A percentile compares a stretch with the other conserved stretches of the same genome.
These are phyloP conservation scores for Penicillium diatomitis DNA, from an alignment of 495 filamentous ascomycete genomes.

Conservation along the genomic window DNA sequence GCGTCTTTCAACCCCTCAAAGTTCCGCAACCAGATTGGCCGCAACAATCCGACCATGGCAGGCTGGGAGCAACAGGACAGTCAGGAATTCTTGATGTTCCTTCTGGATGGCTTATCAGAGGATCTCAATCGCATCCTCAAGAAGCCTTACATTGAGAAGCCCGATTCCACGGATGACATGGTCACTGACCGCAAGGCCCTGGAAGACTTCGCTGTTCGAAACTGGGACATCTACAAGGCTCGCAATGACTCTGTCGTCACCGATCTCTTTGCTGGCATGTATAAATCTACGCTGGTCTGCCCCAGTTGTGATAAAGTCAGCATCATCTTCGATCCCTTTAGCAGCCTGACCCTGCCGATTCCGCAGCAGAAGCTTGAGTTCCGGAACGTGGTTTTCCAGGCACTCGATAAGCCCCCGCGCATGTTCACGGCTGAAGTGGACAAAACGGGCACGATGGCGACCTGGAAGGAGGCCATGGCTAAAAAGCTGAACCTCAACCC, in stretches of 20 bases:
- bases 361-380: slow-evolving; percentile 74
- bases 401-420: slow-evolving; percentile 55
- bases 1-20: slow-evolving; percentile 59
- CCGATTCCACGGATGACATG: slow-evolving; percentile 96
- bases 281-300: slow-evolving; percentile 93
- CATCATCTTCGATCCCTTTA: slow-evolving; percentile 98
- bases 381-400: slow-evolving; percentile 64
- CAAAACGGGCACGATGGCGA: slow-evolving; percentile 63
- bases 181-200: slow-evolving; percentile 71
- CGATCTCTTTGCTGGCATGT: slow-evolving; percentile 92
- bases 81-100: slow-evolving; percentile 93
- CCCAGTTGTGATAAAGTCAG: slow-evolving; percentile 88
- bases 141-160: slow-evolving; percentile 96
- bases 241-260: slow-evolving; percentile 92
- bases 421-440: slow-evolving; percentile 79
- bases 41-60: slow-evolving; percentile 73
- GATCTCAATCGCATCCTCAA: slow-evolving; percentile 88
- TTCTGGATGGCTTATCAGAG: slow-evolving; percentile 90
- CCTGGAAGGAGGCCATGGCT: slow-evolving; percentile 66
- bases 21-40: slow-evolving; percentile 75
- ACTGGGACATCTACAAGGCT: slow-evolving; percentile 84
- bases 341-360: slow-evolving; percentile 81
- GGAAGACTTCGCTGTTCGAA: slow-evolving; percentile 70
- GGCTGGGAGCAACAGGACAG: slow-evolving; percentile 96
- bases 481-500: slow-evolving; percentile 48